phyloP scores from a whole-genome alignment of 805 yeast genomes.

The Wickerhamomyces silvicola region DNA sequence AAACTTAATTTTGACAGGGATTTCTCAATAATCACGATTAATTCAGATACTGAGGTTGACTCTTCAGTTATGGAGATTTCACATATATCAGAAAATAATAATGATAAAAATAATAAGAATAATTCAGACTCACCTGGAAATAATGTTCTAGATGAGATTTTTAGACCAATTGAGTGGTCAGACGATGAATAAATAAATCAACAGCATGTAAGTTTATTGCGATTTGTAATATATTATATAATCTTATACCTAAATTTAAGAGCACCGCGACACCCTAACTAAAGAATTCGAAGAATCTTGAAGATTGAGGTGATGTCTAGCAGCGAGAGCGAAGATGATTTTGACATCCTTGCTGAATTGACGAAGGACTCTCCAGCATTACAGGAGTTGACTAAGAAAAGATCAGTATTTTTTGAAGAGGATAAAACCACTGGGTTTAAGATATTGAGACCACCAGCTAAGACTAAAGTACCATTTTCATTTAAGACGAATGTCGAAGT shows the following conservation, averaged over 20 bases:
- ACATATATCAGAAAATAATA: background rate
- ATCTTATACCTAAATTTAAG: too few species aligned
- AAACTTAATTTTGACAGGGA: background rate
- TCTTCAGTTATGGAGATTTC: slow-evolving; percentile 1
- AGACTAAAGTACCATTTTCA: slow-evolving; percentile 1
- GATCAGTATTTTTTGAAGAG: slow-evolving; percentile 2
- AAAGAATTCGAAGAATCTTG: too few species aligned
- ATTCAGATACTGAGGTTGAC: background rate
- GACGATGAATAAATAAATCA: too few species aligned
- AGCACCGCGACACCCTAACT: too few species aligned
- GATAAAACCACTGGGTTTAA: background rate
- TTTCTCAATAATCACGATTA: background rate
- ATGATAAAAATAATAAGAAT: too few species aligned
- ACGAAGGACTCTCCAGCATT: background rate
- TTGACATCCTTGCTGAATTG: background rate
- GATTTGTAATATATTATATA: too few species aligned
- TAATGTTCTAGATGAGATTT: too few species aligned
- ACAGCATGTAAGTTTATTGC: too few species aligned
- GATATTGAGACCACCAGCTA: slow-evolving; percentile 3
- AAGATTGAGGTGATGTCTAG: too few species aligned
- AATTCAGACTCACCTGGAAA: too few species aligned
- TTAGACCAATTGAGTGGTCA: too few species aligned
- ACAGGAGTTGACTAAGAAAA: background rate
- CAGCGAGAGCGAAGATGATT: slow-evolving; percentile 2
- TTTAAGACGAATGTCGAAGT: background rate